These are phyloP conservation scores for Flaveria brownii DNA, from an alignment of 129 eudicot species.

Conservation along the genomic window DNA sequence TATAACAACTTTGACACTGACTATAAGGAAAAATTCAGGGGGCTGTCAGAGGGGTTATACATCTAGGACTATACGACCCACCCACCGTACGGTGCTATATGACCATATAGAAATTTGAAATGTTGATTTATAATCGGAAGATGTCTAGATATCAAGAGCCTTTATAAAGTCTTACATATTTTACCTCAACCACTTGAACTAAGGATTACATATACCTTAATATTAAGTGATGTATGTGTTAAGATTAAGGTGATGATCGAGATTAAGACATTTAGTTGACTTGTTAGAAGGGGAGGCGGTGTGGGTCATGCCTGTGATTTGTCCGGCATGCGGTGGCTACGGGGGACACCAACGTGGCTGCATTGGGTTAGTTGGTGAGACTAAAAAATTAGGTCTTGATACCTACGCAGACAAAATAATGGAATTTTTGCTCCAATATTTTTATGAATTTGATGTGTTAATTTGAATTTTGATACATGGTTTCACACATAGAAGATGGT, in stretches of 20 bases:
- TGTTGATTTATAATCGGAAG: no score
- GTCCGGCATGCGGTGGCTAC: conserved; percentile 38
- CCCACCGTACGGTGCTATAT: no score
- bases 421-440: background rate
- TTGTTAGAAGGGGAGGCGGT: conserved; percentile 2
- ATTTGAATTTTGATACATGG: background rate
- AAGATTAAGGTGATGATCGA: background rate
- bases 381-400: background rate
- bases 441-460: background rate
- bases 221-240: no score
- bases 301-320: conserved; percentile 44
- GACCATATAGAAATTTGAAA: no score
- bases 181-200: no score
- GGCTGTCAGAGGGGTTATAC: no score
- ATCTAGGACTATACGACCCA: no score
- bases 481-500: conserved; percentile 8
- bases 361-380: conserved; percentile 14
- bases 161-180: no score
- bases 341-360: conserved; percentile 42
- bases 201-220: no score
- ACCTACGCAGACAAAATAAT: conserved; percentile 20
- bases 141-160: no score
- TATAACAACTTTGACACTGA: no score
- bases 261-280: conserved; percentile 13
- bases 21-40: no score